Evolutionary conservation across 169 alveolate genomes (phyloP), one percentile per base, ranked within the genome.

Genomic region (Eimeria falciformis): DNA sequence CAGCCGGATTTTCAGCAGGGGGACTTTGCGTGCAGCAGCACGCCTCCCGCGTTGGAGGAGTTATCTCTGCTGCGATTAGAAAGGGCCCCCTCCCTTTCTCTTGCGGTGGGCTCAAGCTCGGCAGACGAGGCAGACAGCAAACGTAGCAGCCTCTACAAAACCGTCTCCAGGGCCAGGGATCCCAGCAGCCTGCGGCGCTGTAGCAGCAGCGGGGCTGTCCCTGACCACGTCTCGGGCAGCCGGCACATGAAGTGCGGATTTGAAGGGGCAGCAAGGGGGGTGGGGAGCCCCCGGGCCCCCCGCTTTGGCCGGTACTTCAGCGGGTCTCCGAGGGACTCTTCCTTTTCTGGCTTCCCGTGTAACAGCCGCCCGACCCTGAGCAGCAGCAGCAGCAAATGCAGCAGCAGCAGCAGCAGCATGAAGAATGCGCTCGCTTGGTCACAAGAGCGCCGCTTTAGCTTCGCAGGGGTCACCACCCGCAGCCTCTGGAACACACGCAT

Each of bases 131-230:
- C 47, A 3, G 46, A 47, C 78, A 29, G 78, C 4, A 68, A n/a
- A n/a, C 5, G 37, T 3, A 29, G 78, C 46, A 14, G 37, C 78
- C 27, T 7, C 9, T 21, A 9, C 47, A 68, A 18, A n/a, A 29
- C 25, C 62, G 43, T 53, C 81, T 11, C 21, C 45, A 23, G 69
- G 37, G 69, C 23, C 14, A 11, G 69, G 37, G 23, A 58, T 47
- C 25, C 69, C 6, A 4, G 33, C 45, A 23, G 69, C 46, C 6
- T 77, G 68, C 86, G 86, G 68, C 68, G 86, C 45, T 77, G 86
- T 68, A 77, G 86, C 86, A 77, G 86, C 69, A 50, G 69, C 11
- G 86, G 86, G 23, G 86, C 86, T 46, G 86, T 68, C n/a, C 86
- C 86, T 77, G 58, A 77, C 69, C 86, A 77, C 25, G 86, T 77